Percentiles rank a stretch among this genome's conserved stretches.
Evolutionary conservation across 306 rosid genomes (phyloP).

Genomic region (Quercus cerris): DNA sequence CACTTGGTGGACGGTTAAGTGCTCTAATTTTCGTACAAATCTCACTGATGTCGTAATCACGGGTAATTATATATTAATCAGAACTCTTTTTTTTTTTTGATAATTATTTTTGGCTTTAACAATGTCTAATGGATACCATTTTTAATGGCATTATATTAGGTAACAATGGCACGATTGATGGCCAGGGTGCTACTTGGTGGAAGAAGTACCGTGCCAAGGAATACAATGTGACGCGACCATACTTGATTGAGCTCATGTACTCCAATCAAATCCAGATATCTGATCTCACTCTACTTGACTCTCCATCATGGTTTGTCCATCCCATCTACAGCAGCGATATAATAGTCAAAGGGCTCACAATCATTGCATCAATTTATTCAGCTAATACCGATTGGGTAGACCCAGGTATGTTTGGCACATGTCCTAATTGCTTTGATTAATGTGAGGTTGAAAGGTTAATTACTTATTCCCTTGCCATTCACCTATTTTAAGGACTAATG

Average conservation of each 20-base stretch:
- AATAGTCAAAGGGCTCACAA: not conserved
- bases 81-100: too few species aligned
- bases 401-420: not conserved
- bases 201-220: constrained; percentile 22
- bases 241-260: constrained; percentile 59
- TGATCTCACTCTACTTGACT: constrained; percentile 55
- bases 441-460: too few species aligned
- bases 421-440: not conserved
- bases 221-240: constrained; percentile 42
- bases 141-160: too few species aligned
- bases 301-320: constrained; percentile 82
- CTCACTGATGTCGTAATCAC: too few species aligned
- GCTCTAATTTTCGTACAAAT: too few species aligned
- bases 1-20: too few species aligned
- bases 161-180: too few species aligned
- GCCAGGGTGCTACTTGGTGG: constrained; percentile 16
- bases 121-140: too few species aligned
- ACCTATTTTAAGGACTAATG: too few species aligned
- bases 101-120: too few species aligned
- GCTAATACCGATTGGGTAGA: not conserved
- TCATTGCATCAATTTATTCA: not conserved
- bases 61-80: too few species aligned
- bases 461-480: too few species aligned
- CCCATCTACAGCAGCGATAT: constrained; percentile 61
- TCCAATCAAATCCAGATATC: constrained; percentile 59